Evolutionary conservation across 2,329 filamentous ascomycete genomes (phyloP).

Genomic region (Fusarium sambucinum): DNA sequence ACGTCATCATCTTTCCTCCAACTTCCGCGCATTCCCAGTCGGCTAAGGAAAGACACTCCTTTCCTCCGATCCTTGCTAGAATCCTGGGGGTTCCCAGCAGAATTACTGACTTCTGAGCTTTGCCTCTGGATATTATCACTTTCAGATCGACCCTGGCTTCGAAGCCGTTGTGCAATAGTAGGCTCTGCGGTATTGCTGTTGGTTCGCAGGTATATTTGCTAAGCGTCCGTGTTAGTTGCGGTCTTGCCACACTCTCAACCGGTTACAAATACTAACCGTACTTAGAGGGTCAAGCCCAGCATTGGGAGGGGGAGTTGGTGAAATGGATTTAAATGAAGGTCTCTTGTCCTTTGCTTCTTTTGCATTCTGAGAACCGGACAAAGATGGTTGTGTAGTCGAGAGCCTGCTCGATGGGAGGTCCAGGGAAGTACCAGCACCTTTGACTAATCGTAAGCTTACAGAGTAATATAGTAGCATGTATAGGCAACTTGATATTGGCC

Average conservation of each 20-base stretch:
- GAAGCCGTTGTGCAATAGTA: constrained; percentile 67
- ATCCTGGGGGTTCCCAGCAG: constrained; percentile 57
- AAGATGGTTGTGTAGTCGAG: constrained; percentile 52
- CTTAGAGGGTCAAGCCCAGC: constrained; percentile 55
- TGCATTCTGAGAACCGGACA: constrained; percentile 69
- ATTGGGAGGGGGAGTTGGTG: constrained; percentile 44
- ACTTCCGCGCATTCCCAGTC: constrained; percentile 75
- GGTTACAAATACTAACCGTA: constrained; percentile 48
- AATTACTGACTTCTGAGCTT: constrained; percentile 58
- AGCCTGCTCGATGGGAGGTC: constrained; percentile 45
- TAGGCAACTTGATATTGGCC: constrained; percentile 13
- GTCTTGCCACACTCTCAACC: neutral
- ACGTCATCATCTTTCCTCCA: constrained; percentile 77
- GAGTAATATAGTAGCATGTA: constrained; percentile 10
- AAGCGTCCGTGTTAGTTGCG: constrained; percentile 14
- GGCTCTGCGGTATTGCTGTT: constrained; percentile 53
- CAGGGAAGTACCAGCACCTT: constrained; percentile 44
- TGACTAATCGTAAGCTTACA: constrained; percentile 46
- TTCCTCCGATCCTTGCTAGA: constrained; percentile 77
- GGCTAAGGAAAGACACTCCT: constrained; percentile 89
- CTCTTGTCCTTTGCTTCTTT: constrained; percentile 53
- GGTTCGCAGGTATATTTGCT: constrained; percentile 58
- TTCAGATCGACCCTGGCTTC: constrained; percentile 65
- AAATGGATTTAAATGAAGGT: constrained; percentile 44
- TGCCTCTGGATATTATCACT: constrained; percentile 58